phyloP scores from a whole-genome alignment of 2,329 filamentous ascomycete species.

The Claviceps sp. region DNA sequence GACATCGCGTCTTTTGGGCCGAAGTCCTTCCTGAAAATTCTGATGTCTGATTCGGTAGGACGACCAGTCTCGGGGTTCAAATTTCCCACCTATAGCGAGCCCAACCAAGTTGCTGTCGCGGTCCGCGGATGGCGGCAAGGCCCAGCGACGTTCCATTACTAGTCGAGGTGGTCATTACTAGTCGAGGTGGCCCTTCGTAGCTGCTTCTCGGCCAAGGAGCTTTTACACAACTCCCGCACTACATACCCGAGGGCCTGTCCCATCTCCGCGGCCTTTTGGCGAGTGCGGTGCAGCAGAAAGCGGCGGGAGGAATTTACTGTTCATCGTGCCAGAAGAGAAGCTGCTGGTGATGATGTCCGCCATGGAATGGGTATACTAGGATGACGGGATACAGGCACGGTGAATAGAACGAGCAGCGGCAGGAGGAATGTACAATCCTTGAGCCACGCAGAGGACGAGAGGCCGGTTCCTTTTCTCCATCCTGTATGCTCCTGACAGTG shows the following conservation, averaged over 20 bases:
- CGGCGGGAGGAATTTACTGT: conserved; percentile 36
- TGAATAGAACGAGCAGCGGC: conserved; percentile 3
- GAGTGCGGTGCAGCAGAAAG: conserved; percentile 26
- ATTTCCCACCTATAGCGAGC: conserved; percentile 11
- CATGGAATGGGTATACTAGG: conserved; percentile 50
- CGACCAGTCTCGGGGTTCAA: conserved; percentile 16
- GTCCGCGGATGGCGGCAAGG: background rate
- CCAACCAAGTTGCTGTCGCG: conserved; percentile 12
- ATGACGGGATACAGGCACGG: conserved; percentile 35
- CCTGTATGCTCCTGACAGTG: conserved; percentile 38
- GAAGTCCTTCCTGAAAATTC: conserved; percentile 14
- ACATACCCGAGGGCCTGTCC: conserved; percentile 27
- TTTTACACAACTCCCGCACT: conserved; percentile 25
- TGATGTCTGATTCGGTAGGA: conserved; percentile 18
- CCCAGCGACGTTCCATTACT: conserved; percentile 26
- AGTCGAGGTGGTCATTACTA: too few relatives aligned
- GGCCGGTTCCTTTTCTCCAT: conserved; percentile 31
- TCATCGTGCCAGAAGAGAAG: conserved; percentile 34
- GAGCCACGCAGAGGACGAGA: conserved; percentile 20
- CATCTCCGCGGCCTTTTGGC: conserved; percentile 28
- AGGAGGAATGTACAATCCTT: conserved; percentile 11
- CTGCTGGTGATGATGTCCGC: conserved; percentile 32
- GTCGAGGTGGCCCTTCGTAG: conserved; percentile 36
- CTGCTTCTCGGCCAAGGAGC: conserved; percentile 29
- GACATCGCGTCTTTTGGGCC: conserved; percentile 14